Base-by-base conservation (phyloP, 2,329 filamentous ascomycete species). In the Cadophora gregata region DNA sequence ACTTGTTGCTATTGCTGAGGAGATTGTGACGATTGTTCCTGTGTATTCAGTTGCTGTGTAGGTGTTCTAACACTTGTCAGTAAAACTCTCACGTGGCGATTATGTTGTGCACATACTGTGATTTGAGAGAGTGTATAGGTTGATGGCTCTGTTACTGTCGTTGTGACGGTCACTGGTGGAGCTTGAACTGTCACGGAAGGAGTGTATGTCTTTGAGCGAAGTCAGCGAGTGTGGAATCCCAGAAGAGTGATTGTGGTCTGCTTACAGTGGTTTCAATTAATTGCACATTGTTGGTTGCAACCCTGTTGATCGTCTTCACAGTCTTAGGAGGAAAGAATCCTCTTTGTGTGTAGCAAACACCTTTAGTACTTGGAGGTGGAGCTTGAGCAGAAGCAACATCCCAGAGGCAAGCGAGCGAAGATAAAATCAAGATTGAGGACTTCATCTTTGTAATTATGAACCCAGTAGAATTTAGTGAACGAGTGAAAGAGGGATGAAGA, bases 311-410 rank as follows among this genome's bases (percentile, higher is more conserved):
- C 6, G 38, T 50, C 58, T 50, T 60, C 58, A 60, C 58, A 12
- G 4, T 31, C 7, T 33, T 60, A 10, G 47, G 38, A n/a, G 58
- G 58, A 25, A 60, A 60, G 42, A 60, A 21, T 1, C 42, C 58
- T 14, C 45, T 29, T 14, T 33, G 27, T 6, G 58, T 60, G 16
- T 60, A 60, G 42, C 58, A 60, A 19, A 60, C 42, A 24, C 38
- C 25, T 14, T 60, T 60, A 14, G 58, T 60, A 33, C 27, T 60
- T 33, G 58, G 58, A 47, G 58, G 16, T 25, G 53, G 53, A 16
- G 33, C 53, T 38, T 58, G 53, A 2, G 53, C 33, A 7, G 53
- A 58, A 58, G 38, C 19, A 19, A 25, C 31, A 14, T 31, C 29
- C 42, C 3, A 50, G n/a, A 60, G 38, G 25, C n/a, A 31, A 48